Evolutionary conservation across 2,329 filamentous ascomycete species (phyloP), one percentile per base, ranked within the genome.

Genomic region (Diaporthe capsici): DNA sequence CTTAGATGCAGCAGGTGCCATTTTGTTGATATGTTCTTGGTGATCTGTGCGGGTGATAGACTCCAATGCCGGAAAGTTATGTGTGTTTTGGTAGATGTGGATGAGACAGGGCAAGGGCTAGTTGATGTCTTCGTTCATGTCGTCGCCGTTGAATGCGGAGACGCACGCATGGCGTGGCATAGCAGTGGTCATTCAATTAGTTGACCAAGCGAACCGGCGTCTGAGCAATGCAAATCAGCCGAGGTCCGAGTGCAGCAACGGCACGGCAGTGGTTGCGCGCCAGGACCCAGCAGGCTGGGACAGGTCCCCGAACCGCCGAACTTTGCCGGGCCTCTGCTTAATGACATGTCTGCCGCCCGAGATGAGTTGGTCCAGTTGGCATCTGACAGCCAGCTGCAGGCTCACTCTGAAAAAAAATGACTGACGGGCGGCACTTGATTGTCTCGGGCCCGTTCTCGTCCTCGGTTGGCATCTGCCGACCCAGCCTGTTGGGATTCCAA

Each of bases 1-100:
- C 80, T 93, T 93, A 74, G 88, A 88, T 76, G 80, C 70, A 80
- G 80, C 73, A 31, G 75, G 75, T 60, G 75, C 75, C 81, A 80
- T 82, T 68, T 34, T 80, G 72, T 28, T 65, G 49, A 31, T 17
- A 63, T 42, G 31, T n/a, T 44, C 17, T 53, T 42, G 44, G 17
- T 63, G 37, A 28, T 22, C 42, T 25, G 60, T 47, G 49, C 10
- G 6, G 28, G 12, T 42, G 37, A 8, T n/a, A 25, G n/a, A 37
- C 44, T 65, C 37, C 10, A 25, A 28, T 58, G 13, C 7, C 34
- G 44, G n/a, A 61, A 49, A 42, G 60, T 34, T 17, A 4, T 9
- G 12, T 15, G 1, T 13, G n/a, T 31, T 51, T 28, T 8, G 39
- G 20, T 34, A 17, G 22, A 44, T 55, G 6, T 9, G 47, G 60